Conservation (phyloP, 768 basidiomycete species). For the Dioszegia hungarica region DNA sequence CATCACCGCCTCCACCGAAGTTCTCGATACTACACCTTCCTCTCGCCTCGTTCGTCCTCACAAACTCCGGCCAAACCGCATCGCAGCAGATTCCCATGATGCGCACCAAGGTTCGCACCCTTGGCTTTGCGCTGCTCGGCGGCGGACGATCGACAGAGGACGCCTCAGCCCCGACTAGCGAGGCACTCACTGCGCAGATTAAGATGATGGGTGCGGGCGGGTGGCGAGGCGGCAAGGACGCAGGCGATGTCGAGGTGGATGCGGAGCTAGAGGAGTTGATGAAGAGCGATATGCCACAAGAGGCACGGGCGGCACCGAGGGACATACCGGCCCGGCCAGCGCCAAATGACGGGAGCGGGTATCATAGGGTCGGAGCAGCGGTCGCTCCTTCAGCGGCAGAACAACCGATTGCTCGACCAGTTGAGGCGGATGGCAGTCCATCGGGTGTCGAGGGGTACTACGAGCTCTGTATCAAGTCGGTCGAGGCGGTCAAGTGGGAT, state of each 20-base stretch:
- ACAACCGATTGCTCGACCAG: not conserved
- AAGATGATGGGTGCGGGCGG: slow-evolving; percentile 24
- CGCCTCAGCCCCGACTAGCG: not conserved
- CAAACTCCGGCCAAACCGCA: slow-evolving; percentile 54
- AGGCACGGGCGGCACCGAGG: not conserved
- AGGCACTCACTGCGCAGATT: slow-evolving; percentile 8
- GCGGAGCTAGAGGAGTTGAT: slow-evolving; percentile 25
- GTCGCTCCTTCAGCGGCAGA: not conserved
- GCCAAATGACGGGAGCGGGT: slow-evolving; percentile 5
- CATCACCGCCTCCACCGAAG: slow-evolving; percentile 8
- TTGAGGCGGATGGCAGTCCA: not conserved
- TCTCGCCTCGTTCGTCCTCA: slow-evolving; percentile 55
- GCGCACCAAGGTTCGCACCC: slow-evolving; percentile 66
- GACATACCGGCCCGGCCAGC: not conserved
- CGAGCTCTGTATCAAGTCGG: slow-evolving; percentile 75
- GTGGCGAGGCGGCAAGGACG: slow-evolving; percentile 18
- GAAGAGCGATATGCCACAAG: slow-evolving; percentile 9
- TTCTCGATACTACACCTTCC: slow-evolving; percentile 61
- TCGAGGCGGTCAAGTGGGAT: slow-evolving; percentile 65
- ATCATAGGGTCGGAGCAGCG: slow-evolving; percentile 20
- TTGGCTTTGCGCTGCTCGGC: slow-evolving; percentile 83
- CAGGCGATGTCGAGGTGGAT: slow-evolving; percentile 21
- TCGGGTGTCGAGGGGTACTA: slow-evolving; percentile 59
- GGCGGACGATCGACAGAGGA: slow-evolving; percentile 59
- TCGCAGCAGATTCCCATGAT: slow-evolving; percentile 68